Evolutionary conservation across 1,139 yeast species (phyloP).

Genomic region (Williopsis jadinii): DNA sequence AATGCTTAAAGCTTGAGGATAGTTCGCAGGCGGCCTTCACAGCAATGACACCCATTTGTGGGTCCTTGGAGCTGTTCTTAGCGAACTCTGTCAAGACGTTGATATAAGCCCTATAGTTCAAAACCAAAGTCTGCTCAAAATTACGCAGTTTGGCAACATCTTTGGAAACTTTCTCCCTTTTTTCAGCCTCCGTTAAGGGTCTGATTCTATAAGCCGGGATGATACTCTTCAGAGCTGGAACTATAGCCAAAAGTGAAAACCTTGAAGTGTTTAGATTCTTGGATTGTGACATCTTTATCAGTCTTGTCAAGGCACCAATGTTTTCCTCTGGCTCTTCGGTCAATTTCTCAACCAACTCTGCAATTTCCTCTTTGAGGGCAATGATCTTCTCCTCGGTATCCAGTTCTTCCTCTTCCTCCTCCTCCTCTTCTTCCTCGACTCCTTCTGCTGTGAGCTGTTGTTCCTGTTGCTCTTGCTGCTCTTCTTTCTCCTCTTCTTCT

Average conservation of each 20-base stretch:
- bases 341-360: conserved; percentile 68
- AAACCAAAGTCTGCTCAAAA: conserved; percentile 72
- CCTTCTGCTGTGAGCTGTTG: conserved; percentile 23
- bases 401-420: conserved; percentile 39
- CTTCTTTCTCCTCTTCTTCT: conserved; percentile 24
- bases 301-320: conserved; percentile 54
- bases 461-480: conserved; percentile 22
- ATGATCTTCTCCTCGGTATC: conserved; percentile 53
- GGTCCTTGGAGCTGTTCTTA: conserved; percentile 29
- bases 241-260: conserved; percentile 68
- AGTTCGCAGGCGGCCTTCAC: conserved; percentile 78
- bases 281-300: conserved; percentile 67
- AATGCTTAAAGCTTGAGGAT: conserved; percentile 60
- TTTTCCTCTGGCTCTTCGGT: conserved; percentile 92
- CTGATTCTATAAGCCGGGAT: conserved; percentile 87
- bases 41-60: conserved; percentile 49
- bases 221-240: conserved; percentile 77
- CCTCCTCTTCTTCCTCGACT: conserved; percentile 27
- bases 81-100: conserved; percentile 40
- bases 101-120: conserved; percentile 64
- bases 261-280: conserved; percentile 64
- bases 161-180: conserved; percentile 71
- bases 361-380: conserved; percentile 74
- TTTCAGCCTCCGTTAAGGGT: conserved; percentile 74
- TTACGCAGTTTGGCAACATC: conserved; percentile 72